Evolutionary conservation across 805 yeast species (phyloP), one percentile per base, ranked within the genome.

Genomic region (Ogataea angusta): DNA sequence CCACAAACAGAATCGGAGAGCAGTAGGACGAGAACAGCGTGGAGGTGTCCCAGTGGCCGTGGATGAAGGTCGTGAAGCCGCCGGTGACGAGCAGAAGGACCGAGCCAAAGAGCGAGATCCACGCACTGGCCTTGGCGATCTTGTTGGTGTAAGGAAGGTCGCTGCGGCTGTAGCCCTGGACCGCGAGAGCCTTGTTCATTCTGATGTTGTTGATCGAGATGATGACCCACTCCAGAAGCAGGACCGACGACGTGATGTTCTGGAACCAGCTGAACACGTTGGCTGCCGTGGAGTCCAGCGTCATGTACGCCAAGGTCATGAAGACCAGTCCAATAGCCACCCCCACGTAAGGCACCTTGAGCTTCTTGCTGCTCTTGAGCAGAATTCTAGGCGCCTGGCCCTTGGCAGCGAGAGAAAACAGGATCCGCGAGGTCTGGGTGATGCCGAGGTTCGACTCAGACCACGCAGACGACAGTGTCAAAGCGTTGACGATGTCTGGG

Each of bases 401-500:
- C 51, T 80, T 81, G 37, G 75, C 67, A 1, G 90, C 79, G 51
- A 84, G 66, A 15, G 84, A 80, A 54, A 78, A 82, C 25, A 83
- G 61, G 3, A 82, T 74, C 68, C 91, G 72, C 13, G 89, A 78
- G 33, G 81, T 79, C 54, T 76, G 75, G 59, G 79, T 80, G 54
- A 82, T 66, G 59, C 76, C 84, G 4, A 85, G 76, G 63, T 82
- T 84, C 10, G 84, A 83, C 34, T 88, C 88, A 9, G 88, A 49
- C 36, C 64, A 70, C 10, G 66, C 66, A n/a, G 65, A 57, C 5
- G 60, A 49, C n/a, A 68, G 45, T 10, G 85, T 80, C 57, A 82
- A 76, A 2, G 80, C 89, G 57, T 86, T 86, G 55, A 86, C 70
- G 32, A 86, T 74, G 47, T 78, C 80, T 31, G 86, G 89, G 46